Percentiles rank a stretch among this genome's conserved stretches.
These are phyloP conservation scores for Penicillium coffeae DNA, from an alignment of 495 filamentous ascomycete genomes.

Conservation along the genomic window DNA sequence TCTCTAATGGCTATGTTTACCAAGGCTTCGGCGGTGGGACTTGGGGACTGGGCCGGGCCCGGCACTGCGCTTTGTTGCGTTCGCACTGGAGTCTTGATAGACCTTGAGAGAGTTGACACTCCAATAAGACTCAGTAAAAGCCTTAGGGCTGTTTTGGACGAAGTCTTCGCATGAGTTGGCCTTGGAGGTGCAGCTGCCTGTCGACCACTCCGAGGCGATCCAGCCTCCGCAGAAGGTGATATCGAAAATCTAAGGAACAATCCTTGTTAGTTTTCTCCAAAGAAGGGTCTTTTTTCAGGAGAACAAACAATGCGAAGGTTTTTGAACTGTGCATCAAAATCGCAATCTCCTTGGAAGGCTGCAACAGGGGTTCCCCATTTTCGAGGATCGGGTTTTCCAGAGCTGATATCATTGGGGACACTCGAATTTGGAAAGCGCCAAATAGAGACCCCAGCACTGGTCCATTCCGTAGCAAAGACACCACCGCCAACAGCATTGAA, in stretches of 20 bases:
- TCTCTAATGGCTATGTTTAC: background rate
- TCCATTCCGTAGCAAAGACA: slow-evolving; percentile 63
- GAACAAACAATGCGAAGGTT: slow-evolving; percentile 57
- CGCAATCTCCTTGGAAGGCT: slow-evolving; percentile 56
- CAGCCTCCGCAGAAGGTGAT: slow-evolving; percentile 66
- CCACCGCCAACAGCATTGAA: slow-evolving; percentile 60
- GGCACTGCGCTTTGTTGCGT: background rate
- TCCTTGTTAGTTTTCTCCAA: background rate
- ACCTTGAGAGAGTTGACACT: slow-evolving; percentile 61
- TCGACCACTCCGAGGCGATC: slow-evolving; percentile 47
- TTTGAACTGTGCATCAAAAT: slow-evolving; percentile 57
- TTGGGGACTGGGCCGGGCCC: background rate
- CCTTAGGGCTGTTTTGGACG: slow-evolving; percentile 58
- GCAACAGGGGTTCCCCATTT: slow-evolving; percentile 57
- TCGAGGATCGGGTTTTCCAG: slow-evolving; percentile 50
- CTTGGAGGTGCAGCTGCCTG: slow-evolving; percentile 26
- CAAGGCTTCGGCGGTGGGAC: too few relatives aligned
- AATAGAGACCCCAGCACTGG: slow-evolving; percentile 52
- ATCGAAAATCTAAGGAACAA: slow-evolving; percentile 47
- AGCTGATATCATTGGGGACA: slow-evolving; percentile 50
- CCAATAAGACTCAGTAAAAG: slow-evolving; percentile 65
- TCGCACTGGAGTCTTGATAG: slow-evolving; percentile 35
- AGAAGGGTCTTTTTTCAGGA: too few relatives aligned
- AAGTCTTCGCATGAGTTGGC: slow-evolving; percentile 55
- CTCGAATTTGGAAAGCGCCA: slow-evolving; percentile 53